These are phyloP conservation scores for Neurospora sp. DNA, from an alignment of 2,329 filamentous ascomycete species.

Conservation along the genomic window DNA sequence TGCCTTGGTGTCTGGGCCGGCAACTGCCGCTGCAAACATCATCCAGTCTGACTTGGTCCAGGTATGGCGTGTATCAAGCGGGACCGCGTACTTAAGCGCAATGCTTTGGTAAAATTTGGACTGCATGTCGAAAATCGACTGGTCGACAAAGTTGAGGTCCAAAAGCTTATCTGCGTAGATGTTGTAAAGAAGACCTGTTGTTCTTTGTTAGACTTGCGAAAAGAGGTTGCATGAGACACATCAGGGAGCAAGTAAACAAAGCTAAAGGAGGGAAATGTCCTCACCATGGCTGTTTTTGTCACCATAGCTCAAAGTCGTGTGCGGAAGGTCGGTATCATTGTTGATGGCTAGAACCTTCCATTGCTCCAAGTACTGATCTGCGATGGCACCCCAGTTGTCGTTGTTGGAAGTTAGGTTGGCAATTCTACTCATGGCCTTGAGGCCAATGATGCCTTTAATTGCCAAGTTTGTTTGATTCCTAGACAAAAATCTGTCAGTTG, in stretches of 20 bases:
- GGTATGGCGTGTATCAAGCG: conserved; percentile 69
- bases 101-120: conserved; percentile 65
- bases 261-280: background rate
- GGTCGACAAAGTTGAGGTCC: conserved; percentile 65
- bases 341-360: conserved; percentile 67
- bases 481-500: background rate
- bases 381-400: conserved; percentile 50
- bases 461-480: conserved; percentile 70
- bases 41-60: conserved; percentile 87
- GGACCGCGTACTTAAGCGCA: conserved; percentile 66
- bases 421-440: conserved; percentile 69
- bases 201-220: background rate
- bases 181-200: conserved; percentile 57
- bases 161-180: conserved; percentile 71
- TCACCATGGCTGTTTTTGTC: conserved; percentile 39
- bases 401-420: conserved; percentile 49
- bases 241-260: background rate
- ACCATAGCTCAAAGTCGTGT: conserved; percentile 72
- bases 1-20: conserved; percentile 46
- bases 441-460: conserved; percentile 73
- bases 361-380: conserved; percentile 57
- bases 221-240: background rate
- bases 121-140: conserved; percentile 67
- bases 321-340: conserved; percentile 46
- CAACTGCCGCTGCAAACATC: conserved; percentile 71